phyloP scores from a whole-genome alignment of 1,139 yeast genomes.

The Candida neerlandica region DNA sequence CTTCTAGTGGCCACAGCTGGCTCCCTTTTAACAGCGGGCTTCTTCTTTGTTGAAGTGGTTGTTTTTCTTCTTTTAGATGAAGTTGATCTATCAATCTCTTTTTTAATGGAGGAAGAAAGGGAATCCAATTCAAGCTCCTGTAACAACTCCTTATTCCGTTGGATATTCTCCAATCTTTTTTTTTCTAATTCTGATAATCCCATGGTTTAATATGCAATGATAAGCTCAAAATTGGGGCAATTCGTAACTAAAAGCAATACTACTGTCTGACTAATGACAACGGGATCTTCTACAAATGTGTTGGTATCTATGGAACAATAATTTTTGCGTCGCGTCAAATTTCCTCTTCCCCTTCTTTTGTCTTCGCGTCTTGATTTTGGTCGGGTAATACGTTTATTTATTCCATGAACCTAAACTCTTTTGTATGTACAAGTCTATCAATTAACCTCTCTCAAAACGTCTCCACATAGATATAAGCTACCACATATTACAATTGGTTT shows the following conservation, averaged over 20 bases:
- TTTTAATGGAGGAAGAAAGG: constrained; percentile 19
- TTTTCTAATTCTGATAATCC: constrained; percentile 65
- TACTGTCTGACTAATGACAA: background rate
- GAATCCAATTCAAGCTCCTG: constrained; percentile 42
- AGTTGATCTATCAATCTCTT: constrained; percentile 25
- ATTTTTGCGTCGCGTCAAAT: no score
- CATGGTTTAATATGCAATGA: constrained; percentile 15
- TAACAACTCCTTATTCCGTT: constrained; percentile 43
- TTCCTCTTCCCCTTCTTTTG: background rate
- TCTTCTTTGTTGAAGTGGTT: constrained; percentile 22
- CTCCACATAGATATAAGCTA: constrained; percentile 75
- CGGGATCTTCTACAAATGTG: no score
- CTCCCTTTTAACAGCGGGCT: constrained; percentile 16
- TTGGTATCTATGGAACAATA: no score
- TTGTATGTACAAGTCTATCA: background rate
- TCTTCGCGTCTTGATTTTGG: no score
- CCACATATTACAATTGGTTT: constrained; percentile 70
- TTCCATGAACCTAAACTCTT: background rate
- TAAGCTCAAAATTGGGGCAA: background rate
- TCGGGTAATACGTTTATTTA: background rate
- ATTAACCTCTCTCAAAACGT: constrained; percentile 47
- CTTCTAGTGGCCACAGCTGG: constrained; percentile 56
- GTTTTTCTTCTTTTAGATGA: constrained; percentile 14
- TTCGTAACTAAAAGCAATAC: background rate
- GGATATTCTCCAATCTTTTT: constrained; percentile 60